phyloP scores from a whole-genome alignment of 306 rosid genomes.

The Pachyrhizus erosus region DNA sequence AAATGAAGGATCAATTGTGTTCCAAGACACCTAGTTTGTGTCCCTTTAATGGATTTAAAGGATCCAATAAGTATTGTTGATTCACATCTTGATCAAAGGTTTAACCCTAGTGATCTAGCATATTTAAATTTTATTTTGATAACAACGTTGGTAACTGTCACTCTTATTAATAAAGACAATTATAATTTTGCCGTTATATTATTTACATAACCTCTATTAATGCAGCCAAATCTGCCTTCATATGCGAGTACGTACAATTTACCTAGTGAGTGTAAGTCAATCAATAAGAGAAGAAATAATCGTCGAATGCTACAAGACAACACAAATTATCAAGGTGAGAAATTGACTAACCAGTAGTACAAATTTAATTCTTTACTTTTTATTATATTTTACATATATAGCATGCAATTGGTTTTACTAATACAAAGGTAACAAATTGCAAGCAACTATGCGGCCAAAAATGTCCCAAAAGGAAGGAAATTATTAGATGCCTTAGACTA shows the following conservation, averaged over 20 bases:
- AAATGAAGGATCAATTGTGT: conserved; percentile 36
- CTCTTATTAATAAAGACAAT: conserved; percentile 39
- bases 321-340: neutral
- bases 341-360: conserved; percentile 7
- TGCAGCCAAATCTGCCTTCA: conserved; percentile 40
- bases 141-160: conserved; percentile 41
- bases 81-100: conserved; percentile 21
- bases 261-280: neutral
- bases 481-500: too few species aligned
- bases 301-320: neutral
- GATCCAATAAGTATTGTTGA: conserved; percentile 48
- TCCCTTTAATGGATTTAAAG: conserved; percentile 43
- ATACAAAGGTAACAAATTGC: neutral
- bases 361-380: neutral
- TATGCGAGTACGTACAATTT: neutral
- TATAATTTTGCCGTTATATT: conserved; percentile 49
- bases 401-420: neutral
- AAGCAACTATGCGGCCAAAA: neutral
- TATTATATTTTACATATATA: neutral
- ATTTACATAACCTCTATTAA: conserved; percentile 34
- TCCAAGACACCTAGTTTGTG: conserved; percentile 42
- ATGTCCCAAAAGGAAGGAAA: neutral
- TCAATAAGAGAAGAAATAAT: neutral
- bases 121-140: conserved; percentile 20
- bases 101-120: neutral